These are phyloP conservation scores for Ceratobasidium sp. DNA, from an alignment of 1,284 basidiomycete genomes.

Conservation along the genomic window DNA sequence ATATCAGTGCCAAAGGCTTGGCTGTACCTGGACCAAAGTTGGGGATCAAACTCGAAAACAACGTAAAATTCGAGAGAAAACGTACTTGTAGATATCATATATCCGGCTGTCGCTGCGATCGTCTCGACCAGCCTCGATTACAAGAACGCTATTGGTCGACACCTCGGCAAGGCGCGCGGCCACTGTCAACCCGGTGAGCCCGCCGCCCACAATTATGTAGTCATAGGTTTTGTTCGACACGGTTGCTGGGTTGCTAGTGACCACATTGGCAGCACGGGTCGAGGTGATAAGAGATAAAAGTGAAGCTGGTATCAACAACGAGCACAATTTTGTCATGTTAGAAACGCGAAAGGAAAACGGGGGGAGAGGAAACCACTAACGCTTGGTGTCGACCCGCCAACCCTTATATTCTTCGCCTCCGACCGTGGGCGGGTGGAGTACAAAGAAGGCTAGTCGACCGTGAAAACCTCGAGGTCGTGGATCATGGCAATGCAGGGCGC, in stretches of 20 bases:
- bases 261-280: constrained; percentile 4
- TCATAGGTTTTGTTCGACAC: constrained; percentile 63
- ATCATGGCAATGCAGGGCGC: background rate
- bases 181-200: constrained; percentile 72
- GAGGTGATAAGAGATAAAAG: background rate
- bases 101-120: constrained; percentile 63
- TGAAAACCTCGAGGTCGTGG: background rate
- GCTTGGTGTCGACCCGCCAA: background rate
- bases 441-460: background rate
- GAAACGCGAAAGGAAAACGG: background rate
- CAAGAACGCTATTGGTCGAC: constrained; percentile 64
- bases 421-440: background rate
- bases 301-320: background rate
- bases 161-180: constrained; percentile 73
- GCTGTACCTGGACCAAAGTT: background rate
- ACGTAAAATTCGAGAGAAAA: constrained; percentile 43
- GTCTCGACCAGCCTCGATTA: constrained; percentile 71
- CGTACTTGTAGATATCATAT: constrained; percentile 66
- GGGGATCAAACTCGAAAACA: background rate
- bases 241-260: constrained; percentile 25
- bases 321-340: background rate
- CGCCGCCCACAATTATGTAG: constrained; percentile 77
- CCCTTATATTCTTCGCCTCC: background rate
- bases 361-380: background rate
- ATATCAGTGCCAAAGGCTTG: constrained; percentile 63